A percentile compares a stretch with the other conserved stretches of the same genome.
phyloP scores from a whole-genome alignment of 148 eudicot genomes.

The Silene uniflora region DNA sequence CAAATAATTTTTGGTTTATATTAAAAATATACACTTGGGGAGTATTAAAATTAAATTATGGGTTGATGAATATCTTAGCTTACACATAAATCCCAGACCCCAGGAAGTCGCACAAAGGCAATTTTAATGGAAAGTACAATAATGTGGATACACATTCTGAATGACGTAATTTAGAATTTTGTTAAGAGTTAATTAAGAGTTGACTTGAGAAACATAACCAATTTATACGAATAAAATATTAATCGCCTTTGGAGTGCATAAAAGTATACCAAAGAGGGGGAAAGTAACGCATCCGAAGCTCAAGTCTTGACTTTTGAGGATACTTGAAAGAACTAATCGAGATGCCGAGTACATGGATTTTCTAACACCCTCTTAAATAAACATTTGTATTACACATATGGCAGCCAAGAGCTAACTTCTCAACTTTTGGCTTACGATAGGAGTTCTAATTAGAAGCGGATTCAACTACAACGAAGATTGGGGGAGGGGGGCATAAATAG shows the following conservation, averaged over 20 bases:
- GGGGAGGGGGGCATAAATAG: slow-evolving; percentile 26
- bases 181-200: background rate
- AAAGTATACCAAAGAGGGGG: slow-evolving; percentile 11
- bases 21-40: too few species aligned
- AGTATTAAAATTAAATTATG: too few species aligned
- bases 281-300: slow-evolving; percentile 27
- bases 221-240: too few species aligned
- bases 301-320: background rate
- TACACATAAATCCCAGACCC: too few species aligned
- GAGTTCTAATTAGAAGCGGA: too few species aligned
- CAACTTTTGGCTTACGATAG: too few species aligned
- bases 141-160: too few species aligned
- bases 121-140: too few species aligned
- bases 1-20: too few species aligned
- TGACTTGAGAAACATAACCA: background rate
- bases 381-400: background rate
- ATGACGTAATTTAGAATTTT: too few species aligned
- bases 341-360: background rate
- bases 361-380: background rate
- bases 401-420: background rate
- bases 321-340: background rate
- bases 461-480: slow-evolving; percentile 38
- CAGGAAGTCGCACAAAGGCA: too few species aligned
- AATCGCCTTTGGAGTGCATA: background rate
- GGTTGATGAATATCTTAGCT: too few species aligned